Base-by-base conservation (phyloP, 495 filamentous ascomycete genomes). In the Saxophila tyrrhenica region DNA sequence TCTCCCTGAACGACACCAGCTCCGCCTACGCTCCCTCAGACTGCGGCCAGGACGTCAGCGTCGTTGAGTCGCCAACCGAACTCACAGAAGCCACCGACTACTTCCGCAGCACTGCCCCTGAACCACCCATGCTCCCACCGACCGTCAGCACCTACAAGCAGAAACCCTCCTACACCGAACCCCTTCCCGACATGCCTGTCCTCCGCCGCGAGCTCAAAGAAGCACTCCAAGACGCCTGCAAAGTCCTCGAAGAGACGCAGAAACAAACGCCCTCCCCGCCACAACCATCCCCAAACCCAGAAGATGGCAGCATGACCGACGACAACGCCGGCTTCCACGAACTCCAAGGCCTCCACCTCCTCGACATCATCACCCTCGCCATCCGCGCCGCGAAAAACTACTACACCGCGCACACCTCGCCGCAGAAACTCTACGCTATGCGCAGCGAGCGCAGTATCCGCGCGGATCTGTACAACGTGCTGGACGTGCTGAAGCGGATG, bases 101-200 rank as follows among this genome's bases (percentile, higher is more conserved):
- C 55, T 80, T 72, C 57, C n/a, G 29, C 7, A 35, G 7, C 29
- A 76, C 83, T 32, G 78, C 78, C 35, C 74, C 80, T 0, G 79
- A 82, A 57, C 72, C 77, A 23, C 72, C 80, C 39, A 91, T 98
- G 83, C 81, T 95, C 15, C 92, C 92, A 3, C 92, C 92, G 2
- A 98, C 92, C 0, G 89, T 89, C 9, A 95, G 89, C 72, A 97
- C 94, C 8, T 98, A 97, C 68, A 92, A 84, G 58, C 83, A 89
- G 60, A 85, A 86, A 60, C 83, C 86, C 29, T 90, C 89, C 57
- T 83, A 84, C 48, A 76, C 95, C 29, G 82, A 86, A n/a, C 90
- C 85, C 2, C 87, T 91, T 19, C 94, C 92, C 35, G 83, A 90
- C 49, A 75, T 89, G 39, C 72, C 81, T 20, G 81, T 89, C 51